These are phyloP conservation scores for Colletotrichum falcatum DNA, from an alignment of 2,329 filamentous ascomycete genomes.

Conservation along the genomic window DNA sequence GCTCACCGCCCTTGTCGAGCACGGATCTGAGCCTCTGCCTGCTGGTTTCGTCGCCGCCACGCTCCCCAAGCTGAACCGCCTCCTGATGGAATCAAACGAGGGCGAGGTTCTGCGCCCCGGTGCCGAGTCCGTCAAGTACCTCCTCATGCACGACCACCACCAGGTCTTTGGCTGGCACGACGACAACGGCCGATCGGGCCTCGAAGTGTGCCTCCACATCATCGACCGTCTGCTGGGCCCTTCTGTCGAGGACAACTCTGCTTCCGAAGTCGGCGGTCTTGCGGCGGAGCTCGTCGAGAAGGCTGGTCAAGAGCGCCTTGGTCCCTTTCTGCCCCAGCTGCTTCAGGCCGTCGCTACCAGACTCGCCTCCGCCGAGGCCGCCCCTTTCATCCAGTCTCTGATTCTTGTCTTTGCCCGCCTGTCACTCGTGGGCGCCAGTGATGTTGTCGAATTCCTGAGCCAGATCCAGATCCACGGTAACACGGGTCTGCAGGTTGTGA, in stretches of 20 bases:
- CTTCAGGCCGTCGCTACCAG: slow-evolving; percentile 89
- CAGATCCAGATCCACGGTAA: slow-evolving; percentile 83
- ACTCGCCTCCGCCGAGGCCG: slow-evolving; percentile 83
- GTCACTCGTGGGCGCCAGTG: slow-evolving; percentile 84
- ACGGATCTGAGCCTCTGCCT: slow-evolving; percentile 87
- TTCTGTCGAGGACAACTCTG: slow-evolving; percentile 89
- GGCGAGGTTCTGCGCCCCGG: slow-evolving; percentile 89
- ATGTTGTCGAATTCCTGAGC: slow-evolving; percentile 92
- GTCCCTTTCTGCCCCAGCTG: slow-evolving; percentile 89
- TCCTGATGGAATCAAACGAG: slow-evolving; percentile 87
- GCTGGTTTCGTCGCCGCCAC: slow-evolving; percentile 85
- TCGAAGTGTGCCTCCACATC: slow-evolving; percentile 90
- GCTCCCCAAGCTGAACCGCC: slow-evolving; percentile 86
- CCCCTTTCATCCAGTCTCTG: slow-evolving; percentile 93
- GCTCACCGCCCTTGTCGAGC: slow-evolving; percentile 82
- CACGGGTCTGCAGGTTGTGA: slow-evolving; percentile 88
- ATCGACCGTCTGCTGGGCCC: slow-evolving; percentile 91
- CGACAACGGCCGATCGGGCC: slow-evolving; percentile 80
- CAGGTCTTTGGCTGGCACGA: slow-evolving; percentile 92
- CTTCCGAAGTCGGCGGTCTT: slow-evolving; percentile 94
- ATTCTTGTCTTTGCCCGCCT: slow-evolving; percentile 95
- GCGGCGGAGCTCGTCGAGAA: slow-evolving; percentile 96
- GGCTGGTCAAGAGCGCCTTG: slow-evolving; percentile 89
- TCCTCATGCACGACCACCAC: slow-evolving; percentile 88
- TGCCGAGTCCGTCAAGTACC: slow-evolving; percentile 87